Evolutionary conservation across 148 eudicot species (phyloP).

Genomic region (Rhododendron simsii): DNA sequence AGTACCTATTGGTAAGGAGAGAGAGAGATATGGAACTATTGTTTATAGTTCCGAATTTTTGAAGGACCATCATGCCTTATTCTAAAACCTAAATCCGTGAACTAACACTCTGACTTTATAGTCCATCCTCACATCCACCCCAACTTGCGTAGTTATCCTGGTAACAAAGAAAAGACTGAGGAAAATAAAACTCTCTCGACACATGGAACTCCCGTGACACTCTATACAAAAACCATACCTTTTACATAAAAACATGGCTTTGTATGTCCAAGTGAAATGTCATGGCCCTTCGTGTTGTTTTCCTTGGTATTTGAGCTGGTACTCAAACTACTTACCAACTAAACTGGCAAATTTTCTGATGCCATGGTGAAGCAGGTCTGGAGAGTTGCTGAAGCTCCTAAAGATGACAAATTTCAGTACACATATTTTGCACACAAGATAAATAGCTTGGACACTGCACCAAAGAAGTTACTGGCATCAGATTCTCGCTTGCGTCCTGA

Average conservation of each 20-base stretch:
- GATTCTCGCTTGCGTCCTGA: conserved; percentile 92
- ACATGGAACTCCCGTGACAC: not conserved
- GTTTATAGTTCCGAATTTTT: not conserved
- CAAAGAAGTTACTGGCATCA: conserved; percentile 69
- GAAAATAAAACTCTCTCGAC: not conserved
- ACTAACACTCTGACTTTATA: not conserved
- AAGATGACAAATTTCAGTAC: conserved; percentile 71
- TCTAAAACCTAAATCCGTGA: not conserved
- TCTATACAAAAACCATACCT: not conserved
- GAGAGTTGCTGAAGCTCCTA: conserved; percentile 69
- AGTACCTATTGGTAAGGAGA: not conserved
- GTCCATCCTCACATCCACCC: not conserved
- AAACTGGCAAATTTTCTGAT: not conserved
- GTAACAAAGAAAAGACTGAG: not conserved
- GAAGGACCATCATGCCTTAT: not conserved
- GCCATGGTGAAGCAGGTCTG: conserved; percentile 44
- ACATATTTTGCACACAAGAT: conserved; percentile 82
- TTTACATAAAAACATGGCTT: not conserved
- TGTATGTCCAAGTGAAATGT: not conserved
- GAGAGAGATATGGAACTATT: not conserved
- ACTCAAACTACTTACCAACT: not conserved
- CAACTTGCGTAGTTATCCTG: not conserved
- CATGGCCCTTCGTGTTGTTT: not conserved
- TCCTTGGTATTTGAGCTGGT: not conserved
- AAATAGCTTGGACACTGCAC: conserved; percentile 82